Evolutionary conservation across 768 basidiomycete species (phyloP).

Genomic region (Coprinellus micaceus): DNA sequence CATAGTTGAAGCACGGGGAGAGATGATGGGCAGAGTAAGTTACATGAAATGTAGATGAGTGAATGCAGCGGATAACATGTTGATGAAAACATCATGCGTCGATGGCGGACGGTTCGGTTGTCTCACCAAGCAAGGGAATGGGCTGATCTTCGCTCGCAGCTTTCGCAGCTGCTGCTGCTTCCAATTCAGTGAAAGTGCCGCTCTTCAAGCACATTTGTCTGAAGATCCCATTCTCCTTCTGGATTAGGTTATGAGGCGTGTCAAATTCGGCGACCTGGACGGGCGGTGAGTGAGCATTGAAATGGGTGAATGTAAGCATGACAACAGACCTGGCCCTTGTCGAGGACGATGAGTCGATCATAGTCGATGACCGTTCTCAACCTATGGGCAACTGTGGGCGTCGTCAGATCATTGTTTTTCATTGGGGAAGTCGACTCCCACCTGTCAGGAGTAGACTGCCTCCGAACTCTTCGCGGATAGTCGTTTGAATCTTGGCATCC

Average conservation of each 20-base stretch:
- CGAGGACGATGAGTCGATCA: slow-evolving; percentile 75
- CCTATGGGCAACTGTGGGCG: slow-evolving; percentile 61
- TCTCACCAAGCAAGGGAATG: neutral
- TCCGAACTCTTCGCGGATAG: slow-evolving; percentile 83
- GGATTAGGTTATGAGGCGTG: slow-evolving; percentile 65
- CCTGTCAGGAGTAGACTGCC: slow-evolving; percentile 71
- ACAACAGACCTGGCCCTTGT: slow-evolving; percentile 51
- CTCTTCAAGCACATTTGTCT: slow-evolving; percentile 69
- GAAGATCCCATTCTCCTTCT: slow-evolving; percentile 61
- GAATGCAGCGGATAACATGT: too few relatives aligned
- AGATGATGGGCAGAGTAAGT: too few relatives aligned
- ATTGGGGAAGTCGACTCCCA: slow-evolving; percentile 27
- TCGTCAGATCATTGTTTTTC: slow-evolving; percentile 2
- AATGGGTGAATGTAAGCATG: neutral
- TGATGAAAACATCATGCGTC: too few relatives aligned
- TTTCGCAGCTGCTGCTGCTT: slow-evolving; percentile 51
- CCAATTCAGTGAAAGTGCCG: slow-evolving; percentile 59
- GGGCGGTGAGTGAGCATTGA: neutral
- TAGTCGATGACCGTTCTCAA: slow-evolving; percentile 79
- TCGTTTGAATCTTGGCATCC: slow-evolving; percentile 85
- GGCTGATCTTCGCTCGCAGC: slow-evolving; percentile 19
- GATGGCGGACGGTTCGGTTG: too few relatives aligned
- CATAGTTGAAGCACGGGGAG: too few relatives aligned
- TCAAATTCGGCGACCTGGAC: slow-evolving; percentile 60
- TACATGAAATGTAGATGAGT: too few relatives aligned